Evolutionary conservation across 768 basidiomycete species (phyloP), one percentile per base, ranked within the genome.

Genomic region (Tremella fuciformis): DNA sequence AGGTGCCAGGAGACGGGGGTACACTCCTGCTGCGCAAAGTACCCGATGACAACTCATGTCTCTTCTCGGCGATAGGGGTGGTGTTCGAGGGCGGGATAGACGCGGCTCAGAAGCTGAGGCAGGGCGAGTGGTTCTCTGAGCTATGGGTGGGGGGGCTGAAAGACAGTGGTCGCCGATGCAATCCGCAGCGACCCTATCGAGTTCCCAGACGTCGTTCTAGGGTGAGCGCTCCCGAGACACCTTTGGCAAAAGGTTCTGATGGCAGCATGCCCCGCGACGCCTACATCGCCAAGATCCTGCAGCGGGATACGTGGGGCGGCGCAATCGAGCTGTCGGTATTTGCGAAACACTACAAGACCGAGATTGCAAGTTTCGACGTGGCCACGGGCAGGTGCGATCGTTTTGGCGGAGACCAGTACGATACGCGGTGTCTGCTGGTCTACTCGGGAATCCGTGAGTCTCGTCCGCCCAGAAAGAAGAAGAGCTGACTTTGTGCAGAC

Each of bases 31-130:
- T 62, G 38, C 63, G 88, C 84, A 82, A 91, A 55, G 90, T 94
- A 16, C 93, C 92, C n/a, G 94, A 98, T 70, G 94, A 98, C 78
- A 98, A 98, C 69, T 88, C 91, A 1, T 98, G 94, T 76, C 80
- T 98, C 26, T 98, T 97, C 79, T 88, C 88, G 2, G 85, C 91
- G 2, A 80, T 90, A 46, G 89, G 88, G 15, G 79, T 94, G 41
- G 80, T 94, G 1, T 93, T 97, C 67, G 85, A 87, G 70, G 91
- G 93, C 68, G 85, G 84, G 57, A 85, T 87, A 13, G 76, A 81
- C n/a, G 86, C 86, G 58, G 88, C 87, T 1, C 79, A 81, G 22
- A 77, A 80, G 60, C 83, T 96, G 70, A 83, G 93, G 41, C 81
- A 88, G 77, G 83, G 91, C 92, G 37, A 2, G 34, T 26, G 13